Base-by-base conservation (phyloP, 768 basidiomycete species). In the Cyathus striatus region DNA sequence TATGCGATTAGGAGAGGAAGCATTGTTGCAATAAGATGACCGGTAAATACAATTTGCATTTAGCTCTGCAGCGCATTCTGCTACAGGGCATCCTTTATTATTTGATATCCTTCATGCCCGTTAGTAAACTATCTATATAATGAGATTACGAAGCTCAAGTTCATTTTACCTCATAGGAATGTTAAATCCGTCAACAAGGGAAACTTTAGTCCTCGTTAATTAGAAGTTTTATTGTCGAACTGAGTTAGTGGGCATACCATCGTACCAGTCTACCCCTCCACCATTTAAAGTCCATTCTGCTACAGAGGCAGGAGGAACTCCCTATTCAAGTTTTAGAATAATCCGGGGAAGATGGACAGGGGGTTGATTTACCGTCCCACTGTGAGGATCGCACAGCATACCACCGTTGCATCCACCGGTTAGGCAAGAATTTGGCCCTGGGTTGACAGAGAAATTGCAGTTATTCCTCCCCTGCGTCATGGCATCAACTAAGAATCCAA, bases 381-480 rank as follows among this genome's bases (percentile, higher is more conserved):
- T 66, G 23, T 53, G 45, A 5, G 65, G 45, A 47, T 69, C 72
- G 46, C 83, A 83, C 5, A 62, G 48, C 9, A 84, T 59, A 26
- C 82, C 83, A 16, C 83, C 82, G 44, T 78, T 79, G 55, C 81
- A 83, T 33, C 79, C 79, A 26, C 82, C 82, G 32, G 68, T 65
- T 9, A 75, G 38, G 46, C 82, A 84, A 9, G 77, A 73, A 47
- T 68, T 74, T 17, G 69, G 76, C 12, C 69, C 69, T 23, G 64
- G 65, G 46, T 68, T 63, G 39, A 45, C 63, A 41, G 62, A 62
- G 56, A 84, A 84, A 56, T 83, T 63, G 50, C 83, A 84, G 50
- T 78, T 55, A 14, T 72, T 69, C 18, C 79, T 70, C 38, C 62
- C 80, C 84, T 81, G 73, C 7, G n/a, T 16, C 13, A 35, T n/a